Evolutionary conservation across 768 basidiomycete species (phyloP).

Genomic region (Suillus luteus): DNA sequence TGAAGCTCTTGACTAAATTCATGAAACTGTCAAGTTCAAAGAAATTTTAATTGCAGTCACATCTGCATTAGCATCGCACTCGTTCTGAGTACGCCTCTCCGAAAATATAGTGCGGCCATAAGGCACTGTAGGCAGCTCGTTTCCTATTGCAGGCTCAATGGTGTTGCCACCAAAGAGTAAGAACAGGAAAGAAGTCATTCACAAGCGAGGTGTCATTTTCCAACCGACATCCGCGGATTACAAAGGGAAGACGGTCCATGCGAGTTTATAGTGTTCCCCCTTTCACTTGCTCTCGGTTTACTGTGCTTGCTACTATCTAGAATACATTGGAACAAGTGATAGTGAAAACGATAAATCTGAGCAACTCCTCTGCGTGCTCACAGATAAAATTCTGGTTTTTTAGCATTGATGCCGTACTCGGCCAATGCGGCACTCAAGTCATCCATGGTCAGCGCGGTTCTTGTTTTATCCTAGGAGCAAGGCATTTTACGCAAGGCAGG

Average conservation of each 20-base stretch:
- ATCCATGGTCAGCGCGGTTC: constrained; percentile 96
- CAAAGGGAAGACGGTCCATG: neutral
- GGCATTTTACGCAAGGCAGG: constrained; percentile 8
- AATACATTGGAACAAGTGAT: neutral
- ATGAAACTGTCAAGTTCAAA: neutral
- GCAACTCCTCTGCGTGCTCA: constrained; percentile 31
- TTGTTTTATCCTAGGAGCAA: constrained; percentile 73
- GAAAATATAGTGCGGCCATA: neutral
- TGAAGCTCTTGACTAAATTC: neutral
- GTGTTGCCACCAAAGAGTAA: neutral
- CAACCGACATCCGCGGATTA: neutral
- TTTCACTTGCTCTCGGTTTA: neutral
- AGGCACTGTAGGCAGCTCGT: neutral
- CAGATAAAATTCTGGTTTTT: constrained; percentile 94
- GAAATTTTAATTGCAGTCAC: neutral
- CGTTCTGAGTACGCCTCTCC: neutral
- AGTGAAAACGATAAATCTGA: neutral
- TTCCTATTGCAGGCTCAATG: constrained; percentile 2
- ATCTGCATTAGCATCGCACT: neutral
- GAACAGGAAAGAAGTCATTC: neutral
- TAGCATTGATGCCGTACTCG: constrained; percentile 95
- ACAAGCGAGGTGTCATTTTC: neutral
- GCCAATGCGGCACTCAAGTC: constrained; percentile 88
- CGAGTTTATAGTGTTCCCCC: neutral
- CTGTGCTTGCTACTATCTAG: constrained; percentile 2